Conservation (phyloP, 1,284 basidiomycete species). For the Malassezia sp. region DNA sequence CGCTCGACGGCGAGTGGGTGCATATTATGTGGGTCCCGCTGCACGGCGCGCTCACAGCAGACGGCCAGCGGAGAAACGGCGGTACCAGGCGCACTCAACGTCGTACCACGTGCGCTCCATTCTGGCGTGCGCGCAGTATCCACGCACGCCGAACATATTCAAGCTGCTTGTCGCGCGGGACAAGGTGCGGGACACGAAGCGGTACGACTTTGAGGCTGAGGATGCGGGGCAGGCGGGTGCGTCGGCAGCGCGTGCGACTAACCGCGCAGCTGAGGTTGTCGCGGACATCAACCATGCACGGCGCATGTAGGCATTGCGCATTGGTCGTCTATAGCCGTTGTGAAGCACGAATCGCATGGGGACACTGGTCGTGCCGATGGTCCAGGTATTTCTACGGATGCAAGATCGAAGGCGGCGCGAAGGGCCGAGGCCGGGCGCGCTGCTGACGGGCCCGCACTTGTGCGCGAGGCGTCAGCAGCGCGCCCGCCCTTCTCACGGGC, state of each 20-base stretch:
- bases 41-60: slow-evolving; percentile 1
- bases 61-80: slow-evolving; percentile 25
- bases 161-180: slow-evolving; percentile 67
- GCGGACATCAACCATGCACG: slow-evolving; percentile 24
- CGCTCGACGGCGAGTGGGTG: slow-evolving; percentile 88
- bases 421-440: too few species aligned
- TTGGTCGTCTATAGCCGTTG: too few species aligned
- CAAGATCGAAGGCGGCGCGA: too few species aligned
- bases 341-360: too few species aligned
- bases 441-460: too few species aligned
- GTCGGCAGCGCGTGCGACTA: background rate
- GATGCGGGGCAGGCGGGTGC: slow-evolving; percentile 64
- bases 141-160: slow-evolving; percentile 69
- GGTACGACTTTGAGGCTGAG: slow-evolving; percentile 96
- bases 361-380: too few species aligned
- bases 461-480: too few species aligned
- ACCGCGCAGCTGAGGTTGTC: slow-evolving; percentile 38
- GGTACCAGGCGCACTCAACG: slow-evolving; percentile 53
- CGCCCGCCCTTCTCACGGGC: too few species aligned
- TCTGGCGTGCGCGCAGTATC: slow-evolving; percentile 67
- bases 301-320: too few species aligned
- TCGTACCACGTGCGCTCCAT: slow-evolving; percentile 87
- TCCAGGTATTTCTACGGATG: too few species aligned
- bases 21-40: slow-evolving; percentile 57
- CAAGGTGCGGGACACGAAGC: slow-evolving; percentile 58